Base-by-base conservation (phyloP, 768 basidiomycete species). In the Leucocoprinus leucothites region DNA sequence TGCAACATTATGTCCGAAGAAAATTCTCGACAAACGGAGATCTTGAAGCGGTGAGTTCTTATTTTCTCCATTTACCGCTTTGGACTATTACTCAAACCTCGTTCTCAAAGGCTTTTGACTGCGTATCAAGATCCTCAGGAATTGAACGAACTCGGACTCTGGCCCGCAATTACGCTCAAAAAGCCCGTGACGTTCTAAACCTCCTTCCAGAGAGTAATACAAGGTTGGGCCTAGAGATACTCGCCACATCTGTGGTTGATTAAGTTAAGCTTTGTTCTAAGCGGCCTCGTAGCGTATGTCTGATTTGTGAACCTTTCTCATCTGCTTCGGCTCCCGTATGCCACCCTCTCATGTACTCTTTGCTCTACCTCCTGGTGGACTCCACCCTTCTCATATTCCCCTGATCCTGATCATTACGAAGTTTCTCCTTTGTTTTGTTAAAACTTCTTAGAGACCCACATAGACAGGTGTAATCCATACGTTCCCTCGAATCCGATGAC, bases 161-260 rank as follows among this genome's bases (percentile, higher is more conserved):
- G 21, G 95, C 95, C 4, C 71, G 72, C 41, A 70, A 75, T 19
- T 91, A 97, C 63, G 90, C 90, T 0, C 77, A 82, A 36, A 86
- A 85, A 64, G 95, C 95, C 16, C 78, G 81, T 35, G 84, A 88
- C 58, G 81, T 82, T 14, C 74, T 97, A 14, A 71, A 69, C 28
- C 67, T 78, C 5, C 76, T 98, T 51, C 95, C 95, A 6, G 86
- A 89, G 58, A 91, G 88, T 61, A 87, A 91, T 57, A 85, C 90
- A 26, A 85, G 83, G 67, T 72, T 74, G 24, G 93, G 89, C n/a
- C 70, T 98, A 56, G 83, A 87, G 46, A 79, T 71, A 13, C 72
- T 96, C 61, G 82, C 88, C 28, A 84, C 85, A 56, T 78, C 79
- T 31, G 86, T 91, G 19, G 76, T 87, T 42, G 75, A 80, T 60